Evolutionary conservation across 148 eudicot species (phyloP), one percentile per base, ranked within the genome.

Genomic region (Rhododendron ovatum): DNA sequence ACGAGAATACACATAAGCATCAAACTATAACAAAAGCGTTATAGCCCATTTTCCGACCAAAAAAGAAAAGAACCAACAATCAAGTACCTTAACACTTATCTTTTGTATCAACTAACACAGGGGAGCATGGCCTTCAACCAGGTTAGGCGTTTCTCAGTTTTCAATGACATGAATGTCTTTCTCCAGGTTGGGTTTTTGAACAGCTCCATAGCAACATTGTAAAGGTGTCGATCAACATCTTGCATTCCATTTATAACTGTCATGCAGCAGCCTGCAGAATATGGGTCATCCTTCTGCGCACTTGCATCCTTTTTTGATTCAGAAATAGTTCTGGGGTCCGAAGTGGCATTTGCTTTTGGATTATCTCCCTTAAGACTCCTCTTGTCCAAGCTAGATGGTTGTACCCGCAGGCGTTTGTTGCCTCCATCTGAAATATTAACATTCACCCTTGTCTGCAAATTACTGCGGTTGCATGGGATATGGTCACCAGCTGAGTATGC

Each of bases 81-180:
- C 65, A 2, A 53, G 24, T 7, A 81, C 39, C 43, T 48, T 30
- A 53, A 81, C 65, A 28, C 39, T 13, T 1, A 20, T 57, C 59
- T 26, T 47, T 41, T 5, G 35, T 30, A 73, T 84, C 79, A 73
- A 30, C 17, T 9, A 47, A 73, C 80, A 69, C 55, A 28, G 15
- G 80, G 85, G 39, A 28, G 79, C 79, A 86, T 86, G 80, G 67
- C 47, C 51, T 51, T 81, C 87, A 86, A 86, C 84, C 87, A 86
- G 22, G 3, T 39, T 45, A 80, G n/a, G 17, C 84, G 79, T 86
- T 86, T 82, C 80, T 86, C 87, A 48, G 13, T 30, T 81, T 81
- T 86, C 59, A 81, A 12, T 69, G 78, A 33, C 80, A 81, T 26
- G 51, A 86, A 86, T n/a, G 63, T 80, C 51, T 81, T 22, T 73